phyloP scores from a whole-genome alignment of 2,329 filamentous ascomycete genomes.

The Alternaria sp. region DNA sequence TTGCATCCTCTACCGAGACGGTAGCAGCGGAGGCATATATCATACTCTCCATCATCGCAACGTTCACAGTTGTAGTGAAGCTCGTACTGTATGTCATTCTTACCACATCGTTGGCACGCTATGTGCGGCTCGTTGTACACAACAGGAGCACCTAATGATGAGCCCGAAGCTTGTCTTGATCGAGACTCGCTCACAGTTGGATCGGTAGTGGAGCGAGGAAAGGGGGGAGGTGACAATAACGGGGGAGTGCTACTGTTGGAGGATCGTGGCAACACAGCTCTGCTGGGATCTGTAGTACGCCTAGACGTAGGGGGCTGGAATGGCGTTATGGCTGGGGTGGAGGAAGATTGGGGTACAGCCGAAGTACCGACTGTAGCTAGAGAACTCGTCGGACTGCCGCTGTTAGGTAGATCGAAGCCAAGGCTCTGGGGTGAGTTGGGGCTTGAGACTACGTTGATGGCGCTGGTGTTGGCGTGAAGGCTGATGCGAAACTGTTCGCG shows the following conservation, averaged over 20 bases:
- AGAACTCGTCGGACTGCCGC: slow-evolving; percentile 41
- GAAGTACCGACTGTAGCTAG: slow-evolving; percentile 37
- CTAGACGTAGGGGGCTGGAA: slow-evolving; percentile 35
- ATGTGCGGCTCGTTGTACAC: slow-evolving; percentile 76
- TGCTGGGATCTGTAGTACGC: slow-evolving; percentile 44
- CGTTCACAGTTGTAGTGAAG: slow-evolving; percentile 82
- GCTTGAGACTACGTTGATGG: slow-evolving; percentile 34
- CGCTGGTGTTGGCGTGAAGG: slow-evolving; percentile 22
- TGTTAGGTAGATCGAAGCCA: slow-evolving; percentile 37
- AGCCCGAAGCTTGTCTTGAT: slow-evolving; percentile 27
- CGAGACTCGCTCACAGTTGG: slow-evolving; percentile 28
- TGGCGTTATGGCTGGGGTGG: slow-evolving; percentile 25
- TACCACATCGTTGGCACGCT: slow-evolving; percentile 75
- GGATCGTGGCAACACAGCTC: slow-evolving; percentile 29
- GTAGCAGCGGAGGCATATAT: slow-evolving; percentile 85
- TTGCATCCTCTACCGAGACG: slow-evolving; percentile 78
- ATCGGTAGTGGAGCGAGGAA: slow-evolving; percentile 45
- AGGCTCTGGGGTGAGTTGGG: slow-evolving; percentile 40
- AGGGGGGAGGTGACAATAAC: slow-evolving; percentile 27
- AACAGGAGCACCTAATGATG: slow-evolving; percentile 28
- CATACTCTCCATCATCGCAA: slow-evolving; percentile 76
- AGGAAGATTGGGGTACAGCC: slow-evolving; percentile 25
- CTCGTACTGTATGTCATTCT: slow-evolving; percentile 80
- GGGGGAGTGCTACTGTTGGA: slow-evolving; percentile 42
- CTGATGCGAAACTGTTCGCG: slow-evolving; percentile 45